A percentile compares a stretch with the other conserved stretches of the same genome.
These are phyloP conservation scores for Blakeslea trispora DNA, from an alignment of 371 early-diverging fungal genomes.

Conservation along the genomic window DNA sequence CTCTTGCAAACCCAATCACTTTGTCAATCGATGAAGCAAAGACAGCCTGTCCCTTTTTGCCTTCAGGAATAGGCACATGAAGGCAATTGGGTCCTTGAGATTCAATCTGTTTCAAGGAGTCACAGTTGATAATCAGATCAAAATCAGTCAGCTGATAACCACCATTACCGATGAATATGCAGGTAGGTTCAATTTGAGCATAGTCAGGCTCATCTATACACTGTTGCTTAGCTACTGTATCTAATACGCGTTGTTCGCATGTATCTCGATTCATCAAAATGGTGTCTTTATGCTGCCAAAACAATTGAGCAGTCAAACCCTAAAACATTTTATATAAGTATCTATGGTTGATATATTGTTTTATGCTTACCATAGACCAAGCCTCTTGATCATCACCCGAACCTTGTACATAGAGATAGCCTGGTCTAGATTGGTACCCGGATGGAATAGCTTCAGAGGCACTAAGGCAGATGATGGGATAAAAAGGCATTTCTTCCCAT, in stretches of 20 bases:
- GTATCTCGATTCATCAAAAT: slow-evolving; percentile 47
- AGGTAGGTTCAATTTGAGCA: slow-evolving; percentile 57
- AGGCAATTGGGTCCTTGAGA: slow-evolving; percentile 44
- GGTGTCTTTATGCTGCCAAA: slow-evolving; percentile 67
- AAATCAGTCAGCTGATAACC: slow-evolving; percentile 61
- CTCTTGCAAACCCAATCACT: slow-evolving; percentile 52
- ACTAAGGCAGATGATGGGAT: slow-evolving; percentile 72
- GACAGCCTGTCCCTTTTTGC: slow-evolving; percentile 70
- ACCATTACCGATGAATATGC: slow-evolving; percentile 65
- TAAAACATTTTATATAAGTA: slow-evolving; percentile 9
- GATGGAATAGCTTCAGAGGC: slow-evolving; percentile 68
- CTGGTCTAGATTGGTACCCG: slow-evolving; percentile 51
- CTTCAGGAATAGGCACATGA: slow-evolving; percentile 68
- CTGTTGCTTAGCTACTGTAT: slow-evolving; percentile 38
- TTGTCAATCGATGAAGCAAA: slow-evolving; percentile 55
- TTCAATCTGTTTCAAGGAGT: slow-evolving; percentile 27
- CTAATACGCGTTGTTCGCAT: slow-evolving; percentile 51
- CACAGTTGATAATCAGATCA: slow-evolving; percentile 71
- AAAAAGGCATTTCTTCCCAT: slow-evolving; percentile 53
- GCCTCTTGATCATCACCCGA: slow-evolving; percentile 88
- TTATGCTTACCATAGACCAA: slow-evolving; percentile 64
- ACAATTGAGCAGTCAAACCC: slow-evolving; percentile 67
- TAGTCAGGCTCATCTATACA: slow-evolving; percentile 16
- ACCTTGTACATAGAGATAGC: slow-evolving; percentile 84
- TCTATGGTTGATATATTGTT: neutral